Evolutionary conservation across 2,329 filamentous ascomycete genomes (phyloP).

Genomic region (Neonectria sp.): DNA sequence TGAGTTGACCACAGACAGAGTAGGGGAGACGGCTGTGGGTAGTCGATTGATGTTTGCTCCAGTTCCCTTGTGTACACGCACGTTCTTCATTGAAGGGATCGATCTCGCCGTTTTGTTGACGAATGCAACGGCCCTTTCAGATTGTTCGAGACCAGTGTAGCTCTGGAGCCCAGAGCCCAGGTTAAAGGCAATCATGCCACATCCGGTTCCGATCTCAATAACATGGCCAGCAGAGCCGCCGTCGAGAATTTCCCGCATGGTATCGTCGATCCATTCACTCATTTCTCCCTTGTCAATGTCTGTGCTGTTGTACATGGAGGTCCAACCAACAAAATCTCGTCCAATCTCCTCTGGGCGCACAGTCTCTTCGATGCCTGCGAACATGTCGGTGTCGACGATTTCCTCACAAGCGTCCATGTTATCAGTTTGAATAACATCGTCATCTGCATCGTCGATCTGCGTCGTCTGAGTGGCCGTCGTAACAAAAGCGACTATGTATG

Average conservation of each 20-base stretch:
- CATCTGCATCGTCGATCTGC: background rate
- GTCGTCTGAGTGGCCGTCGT: background rate
- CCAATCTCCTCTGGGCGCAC: constrained; percentile 30
- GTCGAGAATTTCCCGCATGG: constrained; percentile 39
- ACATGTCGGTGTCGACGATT: constrained; percentile 30
- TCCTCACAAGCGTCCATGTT: constrained; percentile 26
- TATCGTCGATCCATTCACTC: constrained; percentile 52
- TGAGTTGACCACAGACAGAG: constrained; percentile 47
- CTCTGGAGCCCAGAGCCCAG: constrained; percentile 24
- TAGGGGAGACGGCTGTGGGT: background rate
- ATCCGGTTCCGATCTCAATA: constrained; percentile 50
- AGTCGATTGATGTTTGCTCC: constrained; percentile 37
- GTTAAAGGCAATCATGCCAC: constrained; percentile 52
- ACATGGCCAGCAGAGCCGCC: constrained; percentile 33
- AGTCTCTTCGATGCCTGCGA: constrained; percentile 28
- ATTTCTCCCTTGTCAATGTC: constrained; percentile 48
- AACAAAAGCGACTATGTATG: background rate
- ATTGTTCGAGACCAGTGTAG: constrained; percentile 50
- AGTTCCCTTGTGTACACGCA: constrained; percentile 35
- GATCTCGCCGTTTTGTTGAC: constrained; percentile 32
- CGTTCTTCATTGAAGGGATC: constrained; percentile 18
- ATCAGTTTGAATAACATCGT: background rate
- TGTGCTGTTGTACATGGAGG: constrained; percentile 45
- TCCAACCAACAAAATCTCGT: constrained; percentile 45
- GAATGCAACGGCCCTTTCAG: constrained; percentile 40